Conservation (phyloP, 129 eudicot genomes). For the Flaveria brownii region DNA sequence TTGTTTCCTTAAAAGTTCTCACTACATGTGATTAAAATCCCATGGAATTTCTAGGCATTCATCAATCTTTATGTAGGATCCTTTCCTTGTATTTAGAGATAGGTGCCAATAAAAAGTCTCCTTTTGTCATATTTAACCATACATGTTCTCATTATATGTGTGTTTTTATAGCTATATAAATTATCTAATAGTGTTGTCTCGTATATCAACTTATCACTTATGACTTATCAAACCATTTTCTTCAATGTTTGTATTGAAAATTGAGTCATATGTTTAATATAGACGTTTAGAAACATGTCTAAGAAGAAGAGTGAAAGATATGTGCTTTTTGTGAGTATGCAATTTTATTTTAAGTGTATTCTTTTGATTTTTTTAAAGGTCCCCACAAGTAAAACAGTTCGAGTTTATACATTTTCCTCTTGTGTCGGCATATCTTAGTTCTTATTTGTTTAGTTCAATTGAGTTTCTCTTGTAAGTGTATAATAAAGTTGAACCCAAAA, state of each 20-base stretch:
- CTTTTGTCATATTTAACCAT: slow-evolving; percentile 19
- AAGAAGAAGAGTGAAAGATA: neutral
- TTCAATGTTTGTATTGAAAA: neutral
- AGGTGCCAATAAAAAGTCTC: slow-evolving; percentile 30
- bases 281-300: neutral
- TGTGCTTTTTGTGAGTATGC: neutral
- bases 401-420: neutral
- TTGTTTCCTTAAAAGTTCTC: slow-evolving; percentile 23
- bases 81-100: slow-evolving; percentile 33
- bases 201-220: neutral
- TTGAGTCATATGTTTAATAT: neutral
- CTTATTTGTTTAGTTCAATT: neutral
- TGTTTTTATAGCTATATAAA: neutral
- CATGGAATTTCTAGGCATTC: slow-evolving; percentile 24
- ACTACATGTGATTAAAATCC: slow-evolving; percentile 24
- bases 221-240: neutral
- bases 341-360: neutral
- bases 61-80: slow-evolving; percentile 26
- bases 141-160: slow-evolving; percentile 5
- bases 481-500: neutral
- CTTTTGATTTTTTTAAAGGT: neutral
- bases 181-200: neutral
- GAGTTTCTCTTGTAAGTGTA: neutral
- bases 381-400: neutral
- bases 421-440: slow-evolving; percentile 4